Evolutionary conservation across 352 stramenopile species (phyloP).

Genomic region (Pythium coloratum): DNA sequence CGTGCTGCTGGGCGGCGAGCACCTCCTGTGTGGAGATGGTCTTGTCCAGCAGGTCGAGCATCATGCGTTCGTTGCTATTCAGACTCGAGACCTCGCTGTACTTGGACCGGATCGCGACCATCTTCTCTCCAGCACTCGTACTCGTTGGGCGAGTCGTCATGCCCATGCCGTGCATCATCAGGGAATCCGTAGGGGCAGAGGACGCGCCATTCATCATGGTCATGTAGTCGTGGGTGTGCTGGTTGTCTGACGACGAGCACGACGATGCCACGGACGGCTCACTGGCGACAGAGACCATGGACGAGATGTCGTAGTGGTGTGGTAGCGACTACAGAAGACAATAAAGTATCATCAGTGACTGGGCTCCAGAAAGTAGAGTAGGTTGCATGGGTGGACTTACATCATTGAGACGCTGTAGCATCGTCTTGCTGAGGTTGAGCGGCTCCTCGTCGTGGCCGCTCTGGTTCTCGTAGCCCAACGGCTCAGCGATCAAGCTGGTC

Average conservation of each 20-base stretch:
- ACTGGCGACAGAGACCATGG: slow-evolving; percentile 9
- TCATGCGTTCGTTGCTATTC: slow-evolving; percentile 70
- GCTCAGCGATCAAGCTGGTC: slow-evolving; percentile 30
- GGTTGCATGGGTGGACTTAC: neutral
- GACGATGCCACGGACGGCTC: slow-evolving; percentile 4
- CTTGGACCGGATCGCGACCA: slow-evolving; percentile 19
- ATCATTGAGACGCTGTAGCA: slow-evolving; percentile 46
- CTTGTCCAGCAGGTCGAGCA: slow-evolving; percentile 74
- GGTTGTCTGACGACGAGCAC: slow-evolving; percentile 21
- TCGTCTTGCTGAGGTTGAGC: slow-evolving; percentile 49
- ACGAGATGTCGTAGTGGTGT: slow-evolving; percentile 20
- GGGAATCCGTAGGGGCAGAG: slow-evolving; percentile 1
- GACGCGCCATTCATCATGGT: neutral
- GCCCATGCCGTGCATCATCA: slow-evolving; percentile 12
- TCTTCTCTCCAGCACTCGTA: slow-evolving; percentile 9
- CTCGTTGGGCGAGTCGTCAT: slow-evolving; percentile 14
- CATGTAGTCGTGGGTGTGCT: slow-evolving; percentile 8
- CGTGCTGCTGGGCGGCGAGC: slow-evolving; percentile 68
- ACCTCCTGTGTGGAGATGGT: slow-evolving; percentile 80
- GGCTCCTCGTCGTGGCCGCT: slow-evolving; percentile 13
- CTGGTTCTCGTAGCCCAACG: slow-evolving; percentile 22
- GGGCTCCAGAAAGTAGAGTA: no score
- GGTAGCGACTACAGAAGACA: slow-evolving; percentile 12
- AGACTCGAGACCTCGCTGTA: slow-evolving; percentile 36
- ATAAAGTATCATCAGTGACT: neutral